phyloP scores from a whole-genome alignment of 1,284 basidiomycete genomes.

The Cutaneotrichosporon sp. region DNA sequence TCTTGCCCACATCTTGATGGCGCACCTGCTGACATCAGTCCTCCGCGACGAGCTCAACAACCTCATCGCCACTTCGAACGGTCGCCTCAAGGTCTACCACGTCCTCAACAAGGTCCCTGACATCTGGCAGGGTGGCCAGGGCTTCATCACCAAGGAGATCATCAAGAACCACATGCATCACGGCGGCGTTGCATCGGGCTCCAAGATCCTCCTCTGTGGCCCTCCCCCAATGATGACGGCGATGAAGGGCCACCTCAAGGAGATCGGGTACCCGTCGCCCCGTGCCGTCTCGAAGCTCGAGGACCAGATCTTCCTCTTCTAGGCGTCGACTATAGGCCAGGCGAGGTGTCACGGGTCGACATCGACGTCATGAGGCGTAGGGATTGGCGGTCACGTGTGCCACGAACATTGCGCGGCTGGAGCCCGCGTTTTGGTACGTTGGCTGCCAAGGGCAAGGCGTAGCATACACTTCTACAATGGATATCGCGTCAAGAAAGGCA shows the following conservation, averaged over 20 bases:
- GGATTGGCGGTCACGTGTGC: background rate
- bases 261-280: conserved; percentile 81
- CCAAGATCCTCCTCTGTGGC: conserved; percentile 84
- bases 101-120: conserved; percentile 91
- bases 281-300: conserved; percentile 88
- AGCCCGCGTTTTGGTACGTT: background rate
- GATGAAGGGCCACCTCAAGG: conserved; percentile 92
- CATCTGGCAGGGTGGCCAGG: conserved; percentile 82
- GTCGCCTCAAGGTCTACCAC: conserved; percentile 69
- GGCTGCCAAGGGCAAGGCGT: background rate
- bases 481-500: background rate
- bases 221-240: conserved; percentile 95
- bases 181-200: conserved; percentile 57
- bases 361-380: background rate
- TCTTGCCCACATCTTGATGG: background rate
- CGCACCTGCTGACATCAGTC: conserved; percentile 54
- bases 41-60: conserved; percentile 77
- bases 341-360: background rate
- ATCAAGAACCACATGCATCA: conserved; percentile 67
- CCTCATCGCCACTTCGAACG: conserved; percentile 59
- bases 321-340: conserved; percentile 11
- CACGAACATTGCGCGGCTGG: background rate
- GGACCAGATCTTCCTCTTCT: conserved; percentile 69
- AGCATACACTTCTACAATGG: background rate
- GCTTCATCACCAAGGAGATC: conserved; percentile 93